phyloP scores from a whole-genome alignment of 495 filamentous ascomycete species.

The Parachaetomium inaequale region DNA sequence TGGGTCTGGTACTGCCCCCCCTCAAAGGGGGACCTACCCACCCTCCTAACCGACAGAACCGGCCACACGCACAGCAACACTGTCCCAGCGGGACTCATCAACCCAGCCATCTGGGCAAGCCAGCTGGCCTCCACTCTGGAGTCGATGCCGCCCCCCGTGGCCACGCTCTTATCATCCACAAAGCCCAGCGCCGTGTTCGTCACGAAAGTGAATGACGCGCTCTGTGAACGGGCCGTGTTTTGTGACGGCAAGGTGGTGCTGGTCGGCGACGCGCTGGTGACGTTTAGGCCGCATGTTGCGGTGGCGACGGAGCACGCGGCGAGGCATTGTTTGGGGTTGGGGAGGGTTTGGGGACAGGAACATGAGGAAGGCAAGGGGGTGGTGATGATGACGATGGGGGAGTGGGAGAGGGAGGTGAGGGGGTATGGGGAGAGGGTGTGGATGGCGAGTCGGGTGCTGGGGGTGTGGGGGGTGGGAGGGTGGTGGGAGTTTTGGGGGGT shows the following conservation, averaged over 20 bases:
- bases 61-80: constrained; percentile 41
- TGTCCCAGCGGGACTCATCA: constrained; percentile 42
- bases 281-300: constrained; percentile 49
- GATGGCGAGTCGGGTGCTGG: constrained; percentile 14
- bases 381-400: constrained; percentile 1
- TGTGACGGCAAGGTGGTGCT: constrained; percentile 43
- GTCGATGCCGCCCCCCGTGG: constrained; percentile 41
- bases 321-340: constrained; percentile 35
- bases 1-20: constrained; percentile 52
- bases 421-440: constrained; percentile 2
- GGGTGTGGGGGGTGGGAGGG: not conserved
- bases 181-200: constrained; percentile 38
- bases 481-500: constrained; percentile 16
- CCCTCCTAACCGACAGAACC: constrained; percentile 44
- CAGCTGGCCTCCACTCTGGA: constrained; percentile 24
- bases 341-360: constrained; percentile 32
- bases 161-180: constrained; percentile 41
- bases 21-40: constrained; percentile 23
- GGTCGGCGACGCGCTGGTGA: constrained; percentile 49
- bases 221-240: constrained; percentile 34
- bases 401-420: constrained; percentile 15
- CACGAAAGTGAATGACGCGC: constrained; percentile 47
- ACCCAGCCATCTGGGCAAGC: constrained; percentile 37
- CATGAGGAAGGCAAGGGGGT: no score
- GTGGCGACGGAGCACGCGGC: constrained; percentile 46